Evolutionary conservation across 1,284 basidiomycete genomes (phyloP).

Genomic region (Rhodotorula sp.): DNA sequence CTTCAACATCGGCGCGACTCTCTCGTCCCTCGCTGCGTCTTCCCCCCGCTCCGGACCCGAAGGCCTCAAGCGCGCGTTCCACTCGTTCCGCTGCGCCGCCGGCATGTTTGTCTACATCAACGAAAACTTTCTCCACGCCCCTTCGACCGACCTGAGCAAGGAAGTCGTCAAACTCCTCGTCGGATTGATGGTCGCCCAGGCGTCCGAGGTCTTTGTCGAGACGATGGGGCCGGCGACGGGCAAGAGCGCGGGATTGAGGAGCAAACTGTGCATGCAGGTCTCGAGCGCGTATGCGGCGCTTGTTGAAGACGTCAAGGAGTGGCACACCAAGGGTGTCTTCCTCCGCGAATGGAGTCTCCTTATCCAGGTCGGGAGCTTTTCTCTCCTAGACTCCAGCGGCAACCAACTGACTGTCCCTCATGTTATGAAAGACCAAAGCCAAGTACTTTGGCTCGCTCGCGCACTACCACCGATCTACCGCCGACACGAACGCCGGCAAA

Average conservation of each 20-base stretch:
- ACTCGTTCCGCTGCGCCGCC: slow-evolving; percentile 86
- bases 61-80: slow-evolving; percentile 91
- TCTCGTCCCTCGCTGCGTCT: slow-evolving; percentile 80
- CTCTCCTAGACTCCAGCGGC: too few species aligned
- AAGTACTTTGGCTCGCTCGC: slow-evolving; percentile 84
- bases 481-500: slow-evolving; percentile 71
- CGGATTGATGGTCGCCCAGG: slow-evolving; percentile 82
- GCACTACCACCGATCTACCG: slow-evolving; percentile 80
- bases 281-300: slow-evolving; percentile 75
- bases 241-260: slow-evolving; percentile 73
- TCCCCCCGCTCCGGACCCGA: slow-evolving; percentile 84
- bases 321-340: slow-evolving; percentile 90
- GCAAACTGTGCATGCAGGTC: slow-evolving; percentile 82
- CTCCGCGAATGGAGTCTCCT: slow-evolving; percentile 91
- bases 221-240: slow-evolving; percentile 79
- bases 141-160: slow-evolving; percentile 90
- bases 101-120: slow-evolving; percentile 99
- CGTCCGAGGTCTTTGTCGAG: slow-evolving; percentile 94
- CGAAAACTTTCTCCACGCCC: slow-evolving; percentile 98
- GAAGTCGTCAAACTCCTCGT: slow-evolving; percentile 93
- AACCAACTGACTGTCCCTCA: neutral
- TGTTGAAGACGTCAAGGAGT: slow-evolving; percentile 88
- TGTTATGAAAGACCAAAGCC: slow-evolving; percentile 68
- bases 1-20: slow-evolving; percentile 92
- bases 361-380: slow-evolving; percentile 62